phyloP scores from a whole-genome alignment of 805 yeast genomes.

The Lachancea meyersii region DNA sequence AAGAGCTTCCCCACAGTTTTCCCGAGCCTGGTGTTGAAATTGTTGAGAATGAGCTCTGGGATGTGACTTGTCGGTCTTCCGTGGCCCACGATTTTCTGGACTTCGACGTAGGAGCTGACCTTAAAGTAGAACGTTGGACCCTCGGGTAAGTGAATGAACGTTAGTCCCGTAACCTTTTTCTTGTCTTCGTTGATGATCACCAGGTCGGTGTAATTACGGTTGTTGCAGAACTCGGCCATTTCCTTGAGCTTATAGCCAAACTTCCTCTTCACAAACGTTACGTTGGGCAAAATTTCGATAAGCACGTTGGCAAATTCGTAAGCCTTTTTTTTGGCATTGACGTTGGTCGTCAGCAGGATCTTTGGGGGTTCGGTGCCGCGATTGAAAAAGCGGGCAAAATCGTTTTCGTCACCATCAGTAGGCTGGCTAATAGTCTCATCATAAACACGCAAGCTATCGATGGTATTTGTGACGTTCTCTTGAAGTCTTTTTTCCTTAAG shows the following conservation, averaged over 20 bases:
- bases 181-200: constrained; percentile 91
- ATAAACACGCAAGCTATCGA: constrained; percentile 75
- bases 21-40: constrained; percentile 88
- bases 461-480: constrained; percentile 72
- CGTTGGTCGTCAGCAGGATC: constrained; percentile 82
- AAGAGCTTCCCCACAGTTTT: constrained; percentile 87
- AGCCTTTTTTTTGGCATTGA: constrained; percentile 77
- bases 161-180: constrained; percentile 83
- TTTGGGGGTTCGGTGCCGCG: constrained; percentile 76
- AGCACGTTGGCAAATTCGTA: constrained; percentile 85
- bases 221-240: constrained; percentile 75
- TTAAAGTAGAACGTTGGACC: constrained; percentile 96
- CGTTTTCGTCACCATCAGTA: constrained; percentile 37
- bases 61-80: constrained; percentile 86
- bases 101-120: constrained; percentile 66
- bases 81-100: constrained; percentile 75
- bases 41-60: constrained; percentile 88
- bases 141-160: constrained; percentile 87
- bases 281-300: constrained; percentile 78
- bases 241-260: constrained; percentile 78
- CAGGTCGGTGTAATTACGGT: constrained; percentile 81
- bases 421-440: constrained; percentile 69
- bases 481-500: constrained; percentile 72
- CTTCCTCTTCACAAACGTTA: constrained; percentile 82
- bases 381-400: constrained; percentile 35